Conservation (phyloP, 768 basidiomycete genomes). For the Lactarius quietus region DNA sequence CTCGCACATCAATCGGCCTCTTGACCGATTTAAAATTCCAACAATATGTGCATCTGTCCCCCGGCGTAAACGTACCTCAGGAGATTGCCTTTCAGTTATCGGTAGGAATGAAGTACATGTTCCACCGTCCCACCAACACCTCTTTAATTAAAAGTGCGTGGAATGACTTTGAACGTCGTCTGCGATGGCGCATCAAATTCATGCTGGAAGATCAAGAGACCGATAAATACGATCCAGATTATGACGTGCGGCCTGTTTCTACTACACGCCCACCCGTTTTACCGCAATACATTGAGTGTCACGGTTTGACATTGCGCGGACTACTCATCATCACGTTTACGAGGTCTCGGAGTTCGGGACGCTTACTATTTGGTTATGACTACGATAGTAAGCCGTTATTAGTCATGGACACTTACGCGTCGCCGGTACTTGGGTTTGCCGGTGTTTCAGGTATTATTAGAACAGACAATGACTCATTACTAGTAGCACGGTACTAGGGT, state of each 20-base stretch:
- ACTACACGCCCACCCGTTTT: neutral
- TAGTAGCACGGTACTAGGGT: no score
- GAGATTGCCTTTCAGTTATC: neutral
- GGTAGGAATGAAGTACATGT: conserved; percentile 1
- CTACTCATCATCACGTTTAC: no score
- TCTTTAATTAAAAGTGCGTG: neutral
- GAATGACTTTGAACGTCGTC: conserved; percentile 5
- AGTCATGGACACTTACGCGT: no score
- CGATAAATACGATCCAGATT: conserved; percentile 4
- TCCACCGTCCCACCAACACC: neutral
- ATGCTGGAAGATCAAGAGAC: neutral
- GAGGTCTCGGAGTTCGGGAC: no score
- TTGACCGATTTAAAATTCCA: neutral
- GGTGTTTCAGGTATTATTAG: no score
- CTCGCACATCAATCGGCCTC: no score
- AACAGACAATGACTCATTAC: no score
- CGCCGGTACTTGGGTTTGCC: no score
- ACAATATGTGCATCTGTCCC: neutral
- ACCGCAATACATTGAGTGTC: conserved; percentile 8
- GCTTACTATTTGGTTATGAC: no score
- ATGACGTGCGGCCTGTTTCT: neutral
- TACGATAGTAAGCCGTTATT: no score
- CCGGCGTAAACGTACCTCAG: conserved; percentile 3
- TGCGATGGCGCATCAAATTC: conserved; percentile 1
- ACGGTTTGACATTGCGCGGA: no score